Evolutionary conservation across 2,329 filamentous ascomycete species (phyloP).

Genomic region (Hypoxylon rubiginosum): DNA sequence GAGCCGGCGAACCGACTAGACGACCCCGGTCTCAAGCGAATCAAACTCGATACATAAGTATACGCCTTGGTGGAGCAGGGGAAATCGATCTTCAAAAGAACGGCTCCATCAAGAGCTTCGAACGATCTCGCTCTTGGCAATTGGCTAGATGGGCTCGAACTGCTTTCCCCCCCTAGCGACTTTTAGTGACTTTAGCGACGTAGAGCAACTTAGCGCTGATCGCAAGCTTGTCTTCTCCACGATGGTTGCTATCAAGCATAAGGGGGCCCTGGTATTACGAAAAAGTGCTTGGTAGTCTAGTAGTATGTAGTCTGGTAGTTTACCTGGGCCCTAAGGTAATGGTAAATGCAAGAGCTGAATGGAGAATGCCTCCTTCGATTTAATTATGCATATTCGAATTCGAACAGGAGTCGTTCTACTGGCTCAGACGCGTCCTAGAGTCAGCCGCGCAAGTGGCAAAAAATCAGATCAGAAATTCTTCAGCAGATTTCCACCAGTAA

Average conservation of each 20-base stretch:
- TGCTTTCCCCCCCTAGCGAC: constrained; percentile 5
- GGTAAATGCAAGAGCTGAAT: constrained; percentile 24
- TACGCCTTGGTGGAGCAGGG: constrained; percentile 27
- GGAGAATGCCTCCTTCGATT: constrained; percentile 15
- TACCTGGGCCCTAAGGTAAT: constrained; percentile 17
- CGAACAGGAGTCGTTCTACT: neutral
- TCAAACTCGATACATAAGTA: constrained; percentile 35
- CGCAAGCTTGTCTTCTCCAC: constrained; percentile 31
- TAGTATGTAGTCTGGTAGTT: neutral
- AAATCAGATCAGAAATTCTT: constrained; percentile 21
- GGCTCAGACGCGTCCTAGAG: constrained; percentile 17
- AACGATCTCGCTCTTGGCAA: constrained; percentile 44
- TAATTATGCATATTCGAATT: constrained; percentile 7
- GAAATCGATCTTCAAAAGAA: constrained; percentile 40
- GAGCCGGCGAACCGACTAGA: constrained; percentile 28
- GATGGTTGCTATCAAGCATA: constrained; percentile 22
- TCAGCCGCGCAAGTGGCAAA: constrained; percentile 34
- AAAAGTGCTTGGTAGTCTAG: neutral
- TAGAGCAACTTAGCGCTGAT: constrained; percentile 36
- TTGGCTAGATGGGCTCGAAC: constrained; percentile 31
- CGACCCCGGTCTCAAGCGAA: constrained; percentile 24
- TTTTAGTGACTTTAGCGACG: constrained; percentile 23
- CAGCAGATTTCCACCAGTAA: constrained; percentile 13
- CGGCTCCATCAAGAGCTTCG: constrained; percentile 36
- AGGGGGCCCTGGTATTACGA: constrained; percentile 28